phyloP scores from a whole-genome alignment of 208 protist genomes.

The Leptomonas pyrrhocoris region DNA sequence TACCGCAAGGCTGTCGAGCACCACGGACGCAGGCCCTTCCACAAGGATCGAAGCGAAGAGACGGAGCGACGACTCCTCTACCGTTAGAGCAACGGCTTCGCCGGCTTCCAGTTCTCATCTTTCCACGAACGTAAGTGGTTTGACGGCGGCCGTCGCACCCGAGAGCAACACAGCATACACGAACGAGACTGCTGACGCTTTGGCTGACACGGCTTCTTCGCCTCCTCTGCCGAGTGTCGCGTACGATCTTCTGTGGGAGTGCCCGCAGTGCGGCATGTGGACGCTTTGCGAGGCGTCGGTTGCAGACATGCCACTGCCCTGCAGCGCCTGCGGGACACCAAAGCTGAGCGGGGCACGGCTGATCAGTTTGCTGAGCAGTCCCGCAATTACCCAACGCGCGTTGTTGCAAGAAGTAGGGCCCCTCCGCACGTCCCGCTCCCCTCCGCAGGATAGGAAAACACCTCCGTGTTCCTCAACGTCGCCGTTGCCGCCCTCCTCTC shows the following conservation, averaged over 20 bases:
- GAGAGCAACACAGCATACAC: not conserved
- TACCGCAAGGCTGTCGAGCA: not conserved
- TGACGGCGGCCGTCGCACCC: no score
- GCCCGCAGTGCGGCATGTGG: constrained; percentile 85
- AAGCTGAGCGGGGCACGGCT: constrained; percentile 50
- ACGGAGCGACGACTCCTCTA: not conserved
- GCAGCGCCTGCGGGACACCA: constrained; percentile 52
- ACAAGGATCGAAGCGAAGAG: not conserved
- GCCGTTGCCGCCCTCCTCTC: not conserved
- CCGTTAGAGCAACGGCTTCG: no score
- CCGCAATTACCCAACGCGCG: constrained; percentile 17
- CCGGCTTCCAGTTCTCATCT: no score
- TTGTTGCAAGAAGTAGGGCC: constrained; percentile 19
- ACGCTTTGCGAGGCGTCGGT: constrained; percentile 36
- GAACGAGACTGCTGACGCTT: no score
- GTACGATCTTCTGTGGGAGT: constrained; percentile 80
- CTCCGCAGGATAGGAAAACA: not conserved
- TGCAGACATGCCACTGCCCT: constrained; percentile 37
- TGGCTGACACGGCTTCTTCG: not conserved
- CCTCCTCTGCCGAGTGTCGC: constrained; percentile 7
- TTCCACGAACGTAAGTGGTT: no score
- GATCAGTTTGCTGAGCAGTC: constrained; percentile 35
- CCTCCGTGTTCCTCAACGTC: not conserved
- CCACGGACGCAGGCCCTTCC: not conserved
- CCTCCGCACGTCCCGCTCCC: not conserved